Conservation (phyloP, 108 stramenopile species). For the Pseudonitzschia multiseries region DNA sequence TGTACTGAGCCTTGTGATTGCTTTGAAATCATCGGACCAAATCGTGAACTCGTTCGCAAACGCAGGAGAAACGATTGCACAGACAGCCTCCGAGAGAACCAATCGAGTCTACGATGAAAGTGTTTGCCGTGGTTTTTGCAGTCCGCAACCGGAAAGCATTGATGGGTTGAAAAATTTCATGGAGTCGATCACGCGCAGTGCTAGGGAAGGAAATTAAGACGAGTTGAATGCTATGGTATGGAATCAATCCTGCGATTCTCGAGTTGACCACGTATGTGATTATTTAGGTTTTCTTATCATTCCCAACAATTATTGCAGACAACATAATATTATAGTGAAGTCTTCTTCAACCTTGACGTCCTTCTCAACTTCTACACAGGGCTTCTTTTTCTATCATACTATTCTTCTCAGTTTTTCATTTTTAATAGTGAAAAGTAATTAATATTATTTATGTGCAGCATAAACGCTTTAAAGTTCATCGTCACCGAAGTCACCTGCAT, state of each 20-base stretch:
- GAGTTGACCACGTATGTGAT: no score
- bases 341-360: no score
- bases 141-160: conserved; percentile 52
- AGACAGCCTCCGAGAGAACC: conserved; percentile 38
- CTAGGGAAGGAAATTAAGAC: not conserved
- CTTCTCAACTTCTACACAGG: no score
- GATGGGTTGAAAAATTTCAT: conserved; percentile 58
- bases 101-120: conserved; percentile 46
- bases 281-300: no score
- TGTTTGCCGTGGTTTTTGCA: conserved; percentile 62
- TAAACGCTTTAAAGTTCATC: conserved; percentile 62
- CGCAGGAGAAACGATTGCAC: conserved; percentile 30
- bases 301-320: no score
- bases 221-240: no score
- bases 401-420: conserved; percentile 12
- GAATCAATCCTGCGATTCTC: no score
- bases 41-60: conserved; percentile 32
- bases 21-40: conserved; percentile 49
- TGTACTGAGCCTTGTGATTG: conserved; percentile 56
- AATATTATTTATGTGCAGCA: no score
- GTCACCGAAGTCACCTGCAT: conserved; percentile 65
- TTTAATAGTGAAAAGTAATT: not conserved
- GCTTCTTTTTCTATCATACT: no score
- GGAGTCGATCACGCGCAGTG: conserved; percentile 27
- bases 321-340: no score